Evolutionary conservation across 1,284 basidiomycete genomes (phyloP).

Genomic region (Vanrija sp.): DNA sequence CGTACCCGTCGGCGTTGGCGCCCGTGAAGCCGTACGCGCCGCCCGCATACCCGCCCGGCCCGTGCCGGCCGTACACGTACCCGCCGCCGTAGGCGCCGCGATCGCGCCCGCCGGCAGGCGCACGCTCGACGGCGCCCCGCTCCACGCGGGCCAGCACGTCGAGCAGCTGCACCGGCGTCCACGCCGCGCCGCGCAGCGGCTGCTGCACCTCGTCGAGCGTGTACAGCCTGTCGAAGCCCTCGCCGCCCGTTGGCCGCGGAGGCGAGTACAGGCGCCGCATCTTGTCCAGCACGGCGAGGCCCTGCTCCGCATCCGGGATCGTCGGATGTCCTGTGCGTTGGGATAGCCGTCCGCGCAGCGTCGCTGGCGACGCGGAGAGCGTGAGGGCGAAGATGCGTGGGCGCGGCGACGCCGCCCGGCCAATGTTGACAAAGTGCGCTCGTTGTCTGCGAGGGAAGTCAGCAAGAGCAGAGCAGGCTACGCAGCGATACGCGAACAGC

Average conservation of each 20-base stretch:
- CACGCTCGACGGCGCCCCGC: too few species aligned
- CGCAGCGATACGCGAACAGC: background rate
- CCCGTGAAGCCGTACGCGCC: too few species aligned
- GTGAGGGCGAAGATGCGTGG: slow-evolving; percentile 24
- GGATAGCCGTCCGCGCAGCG: slow-evolving; percentile 30
- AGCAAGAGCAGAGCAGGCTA: background rate
- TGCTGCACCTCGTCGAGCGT: slow-evolving; percentile 12
- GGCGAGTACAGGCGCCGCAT: slow-evolving; percentile 32
- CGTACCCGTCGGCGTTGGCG: too few species aligned
- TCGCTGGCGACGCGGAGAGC: slow-evolving; percentile 19
- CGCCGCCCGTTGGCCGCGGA: slow-evolving; percentile 20
- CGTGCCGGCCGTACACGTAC: too few species aligned
- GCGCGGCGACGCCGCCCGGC: slow-evolving; percentile 8
- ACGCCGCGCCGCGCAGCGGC: too few species aligned
- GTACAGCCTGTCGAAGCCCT: slow-evolving; percentile 37
- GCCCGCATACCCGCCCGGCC: too few species aligned
- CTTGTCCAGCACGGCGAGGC: slow-evolving; percentile 34
- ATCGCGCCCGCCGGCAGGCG: too few species aligned
- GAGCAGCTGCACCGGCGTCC: too few species aligned
- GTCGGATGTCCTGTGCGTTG: slow-evolving; percentile 40
- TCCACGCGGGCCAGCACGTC: too few species aligned
- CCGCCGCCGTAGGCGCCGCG: too few species aligned
- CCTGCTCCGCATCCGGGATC: slow-evolving; percentile 34
- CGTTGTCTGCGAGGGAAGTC: slow-evolving; percentile 33
- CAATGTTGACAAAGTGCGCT: slow-evolving; percentile 43